phyloP scores from a whole-genome alignment of 768 basidiomycete species.

The Auricularia sp. region DNA sequence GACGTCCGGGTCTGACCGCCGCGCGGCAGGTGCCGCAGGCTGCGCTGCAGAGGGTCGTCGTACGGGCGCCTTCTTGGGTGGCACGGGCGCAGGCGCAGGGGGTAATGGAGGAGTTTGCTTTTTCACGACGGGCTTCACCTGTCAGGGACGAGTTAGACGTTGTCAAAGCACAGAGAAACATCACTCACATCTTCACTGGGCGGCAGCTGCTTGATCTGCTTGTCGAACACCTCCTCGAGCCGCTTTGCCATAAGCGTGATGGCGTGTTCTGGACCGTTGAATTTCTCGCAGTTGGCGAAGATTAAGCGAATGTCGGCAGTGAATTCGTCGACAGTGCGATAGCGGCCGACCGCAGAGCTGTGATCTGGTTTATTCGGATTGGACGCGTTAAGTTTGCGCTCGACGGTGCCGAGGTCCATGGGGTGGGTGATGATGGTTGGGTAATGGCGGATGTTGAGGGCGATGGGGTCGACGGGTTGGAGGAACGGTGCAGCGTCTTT shows the following conservation, averaged over 20 bases:
- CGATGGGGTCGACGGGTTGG: conserved; percentile 79
- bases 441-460: conserved; percentile 81
- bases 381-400: conserved; percentile 72
- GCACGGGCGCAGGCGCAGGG: conserved; percentile 25
- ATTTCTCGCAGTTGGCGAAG: conserved; percentile 77
- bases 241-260: conserved; percentile 72
- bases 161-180: conserved; percentile 4
- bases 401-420: conserved; percentile 91
- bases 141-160: conserved; percentile 6
- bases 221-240: conserved; percentile 79
- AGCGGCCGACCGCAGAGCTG: conserved; percentile 64
- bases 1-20: conserved; percentile 40
- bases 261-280: conserved; percentile 87
- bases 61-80: conserved; percentile 34
- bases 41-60: conserved; percentile 74
- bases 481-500: conserved; percentile 78
- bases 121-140: conserved; percentile 36
- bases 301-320: conserved; percentile 76
- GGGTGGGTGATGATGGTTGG: conserved; percentile 75
- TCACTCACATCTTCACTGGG: conserved; percentile 58
- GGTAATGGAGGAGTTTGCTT: conserved; percentile 26
- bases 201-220: conserved; percentile 77
- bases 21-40: conserved; percentile 32
- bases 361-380: conserved; percentile 69
- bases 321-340: conserved; percentile 69